A percentile compares a stretch with the other conserved stretches of the same genome.
These are phyloP conservation scores for Vitis cinerea DNA, from an alignment of 164 flowering plant genomes.

Conservation along the genomic window DNA sequence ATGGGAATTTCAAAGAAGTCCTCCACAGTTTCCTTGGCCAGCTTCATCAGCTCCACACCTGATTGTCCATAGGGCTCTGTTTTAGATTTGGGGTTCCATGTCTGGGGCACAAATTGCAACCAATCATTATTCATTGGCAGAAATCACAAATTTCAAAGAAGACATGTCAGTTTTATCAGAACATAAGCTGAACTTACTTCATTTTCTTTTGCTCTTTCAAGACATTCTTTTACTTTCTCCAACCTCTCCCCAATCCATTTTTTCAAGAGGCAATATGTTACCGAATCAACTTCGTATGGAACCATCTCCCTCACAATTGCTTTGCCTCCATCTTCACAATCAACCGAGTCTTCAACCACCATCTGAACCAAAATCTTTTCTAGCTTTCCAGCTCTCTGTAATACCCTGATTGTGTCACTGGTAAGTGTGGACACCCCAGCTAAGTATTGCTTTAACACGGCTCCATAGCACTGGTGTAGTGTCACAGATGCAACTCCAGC, in stretches of 20 bases:
- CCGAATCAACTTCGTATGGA: slow-evolving; percentile 78
- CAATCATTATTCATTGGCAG: background rate
- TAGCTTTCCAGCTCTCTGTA: slow-evolving; percentile 79
- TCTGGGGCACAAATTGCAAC: slow-evolving; percentile 34
- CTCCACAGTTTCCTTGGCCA: slow-evolving; percentile 58
- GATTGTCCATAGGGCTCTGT: slow-evolving; percentile 84
- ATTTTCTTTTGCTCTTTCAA: slow-evolving; percentile 68
- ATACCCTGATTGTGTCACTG: slow-evolving; percentile 48
- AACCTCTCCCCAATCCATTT: slow-evolving; percentile 70
- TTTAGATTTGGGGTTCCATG: slow-evolving; percentile 98
- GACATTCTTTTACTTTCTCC: slow-evolving; percentile 39
- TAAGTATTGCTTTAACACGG: slow-evolving; percentile 65
- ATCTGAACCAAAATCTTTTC: slow-evolving; percentile 80
- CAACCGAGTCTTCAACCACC: slow-evolving; percentile 83
- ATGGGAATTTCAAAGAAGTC: slow-evolving; percentile 77
- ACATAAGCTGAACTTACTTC: slow-evolving; percentile 49
- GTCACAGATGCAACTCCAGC: slow-evolving; percentile 81
- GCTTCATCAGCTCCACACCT: slow-evolving; percentile 63
- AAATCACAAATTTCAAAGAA: background rate
- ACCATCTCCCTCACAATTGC: slow-evolving; percentile 74
- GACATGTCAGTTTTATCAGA: too few relatives aligned
- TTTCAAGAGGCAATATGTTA: slow-evolving; percentile 46
- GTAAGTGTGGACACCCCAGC: slow-evolving; percentile 34
- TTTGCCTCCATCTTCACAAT: slow-evolving; percentile 85
- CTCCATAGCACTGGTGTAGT: slow-evolving; percentile 81